These are phyloP conservation scores for Corymbia calophylla DNA, from an alignment of 441 rosid genomes.

Conservation along the genomic window DNA sequence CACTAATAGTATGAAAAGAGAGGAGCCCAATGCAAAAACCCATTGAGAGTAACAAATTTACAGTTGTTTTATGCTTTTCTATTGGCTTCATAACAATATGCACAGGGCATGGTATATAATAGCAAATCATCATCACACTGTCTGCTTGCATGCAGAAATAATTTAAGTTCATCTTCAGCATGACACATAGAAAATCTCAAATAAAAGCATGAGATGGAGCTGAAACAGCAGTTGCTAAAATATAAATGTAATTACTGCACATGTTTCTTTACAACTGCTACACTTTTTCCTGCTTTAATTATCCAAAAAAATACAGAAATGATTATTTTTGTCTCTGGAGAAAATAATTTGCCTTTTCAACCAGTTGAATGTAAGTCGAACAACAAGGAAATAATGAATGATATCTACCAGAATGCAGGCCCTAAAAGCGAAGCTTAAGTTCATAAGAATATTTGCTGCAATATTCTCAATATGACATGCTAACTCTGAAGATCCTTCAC, in stretches of 20 bases:
- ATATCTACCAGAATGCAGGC: slow-evolving; percentile 79
- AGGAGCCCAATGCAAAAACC: neutral
- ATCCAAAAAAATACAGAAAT: neutral
- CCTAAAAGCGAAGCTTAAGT: slow-evolving; percentile 76
- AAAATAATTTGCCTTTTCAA: neutral
- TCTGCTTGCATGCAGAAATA: neutral
- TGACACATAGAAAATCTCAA: neutral
- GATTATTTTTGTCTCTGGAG: neutral
- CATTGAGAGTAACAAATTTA: neutral
- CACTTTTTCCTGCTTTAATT: neutral
- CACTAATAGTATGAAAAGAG: neutral
- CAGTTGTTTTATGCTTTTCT: neutral
- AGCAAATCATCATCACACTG: neutral
- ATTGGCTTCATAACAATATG: neutral
- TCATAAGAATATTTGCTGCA: slow-evolving; percentile 71
- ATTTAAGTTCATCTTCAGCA: neutral
- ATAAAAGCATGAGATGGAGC: neutral
- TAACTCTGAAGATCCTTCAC: slow-evolving; percentile 66
- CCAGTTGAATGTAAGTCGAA: neutral
- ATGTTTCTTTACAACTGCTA: neutral
- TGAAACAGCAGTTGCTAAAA: neutral
- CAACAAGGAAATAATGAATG: neutral
- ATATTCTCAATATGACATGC: slow-evolving; percentile 69
- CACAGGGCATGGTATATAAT: neutral
- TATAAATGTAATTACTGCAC: neutral